These are phyloP conservation scores for Citrus trifoliata DNA, from an alignment of 345 rosid species.

Conservation along the genomic window DNA sequence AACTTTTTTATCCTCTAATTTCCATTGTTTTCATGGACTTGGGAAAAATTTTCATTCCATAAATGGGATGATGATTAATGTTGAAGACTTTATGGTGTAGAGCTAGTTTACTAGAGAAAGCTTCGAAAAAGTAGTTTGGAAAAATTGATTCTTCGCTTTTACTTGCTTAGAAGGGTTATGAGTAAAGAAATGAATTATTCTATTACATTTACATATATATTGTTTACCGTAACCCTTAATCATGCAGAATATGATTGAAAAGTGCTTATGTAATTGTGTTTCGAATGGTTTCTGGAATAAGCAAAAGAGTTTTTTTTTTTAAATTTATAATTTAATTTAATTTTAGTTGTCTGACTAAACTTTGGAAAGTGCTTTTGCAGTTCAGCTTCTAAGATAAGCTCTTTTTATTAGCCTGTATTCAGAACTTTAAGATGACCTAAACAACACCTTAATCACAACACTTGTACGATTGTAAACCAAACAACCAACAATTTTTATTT, in stretches of 20 bases:
- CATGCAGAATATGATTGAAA: background rate
- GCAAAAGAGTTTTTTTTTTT: background rate
- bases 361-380: background rate
- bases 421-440: background rate
- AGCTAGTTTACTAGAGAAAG: background rate
- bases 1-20: too few relatives aligned
- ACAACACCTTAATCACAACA: background rate
- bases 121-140: background rate
- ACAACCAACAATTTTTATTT: background rate
- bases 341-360: background rate
- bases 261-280: background rate
- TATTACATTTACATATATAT: background rate
- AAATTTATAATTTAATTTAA: background rate
- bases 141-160: background rate
- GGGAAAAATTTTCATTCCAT: background rate
- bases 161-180: background rate
- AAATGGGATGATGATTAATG: background rate
- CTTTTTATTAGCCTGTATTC: background rate
- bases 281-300: background rate
- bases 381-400: background rate
- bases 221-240: background rate
- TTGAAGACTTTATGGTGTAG: background rate
- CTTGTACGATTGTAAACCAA: background rate
- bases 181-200: background rate
- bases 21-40: background rate